These are phyloP conservation scores for Myxozyma lipomycoides DNA, from an alignment of 805 yeast genomes.

Conservation along the genomic window DNA sequence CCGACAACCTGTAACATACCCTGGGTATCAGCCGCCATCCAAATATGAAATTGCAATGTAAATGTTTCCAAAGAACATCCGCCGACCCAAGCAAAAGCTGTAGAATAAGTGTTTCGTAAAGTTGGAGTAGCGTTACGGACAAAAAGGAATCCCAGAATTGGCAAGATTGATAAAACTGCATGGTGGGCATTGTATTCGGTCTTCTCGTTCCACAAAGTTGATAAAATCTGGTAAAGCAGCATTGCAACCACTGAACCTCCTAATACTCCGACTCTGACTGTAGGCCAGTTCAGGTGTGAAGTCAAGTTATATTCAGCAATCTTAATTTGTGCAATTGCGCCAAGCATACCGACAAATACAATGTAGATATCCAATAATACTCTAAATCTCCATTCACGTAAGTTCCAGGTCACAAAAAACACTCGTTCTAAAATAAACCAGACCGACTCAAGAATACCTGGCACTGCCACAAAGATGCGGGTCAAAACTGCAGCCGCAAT, in stretches of 20 bases:
- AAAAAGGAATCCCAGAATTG: constrained; percentile 27
- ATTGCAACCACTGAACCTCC: constrained; percentile 19
- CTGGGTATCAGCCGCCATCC: constrained; percentile 32
- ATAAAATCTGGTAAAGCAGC: constrained; percentile 10
- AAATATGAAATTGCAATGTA: constrained; percentile 31
- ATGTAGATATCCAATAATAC: constrained; percentile 28
- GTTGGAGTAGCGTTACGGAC: constrained; percentile 25
- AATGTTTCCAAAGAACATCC: constrained; percentile 31
- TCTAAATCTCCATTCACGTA: constrained; percentile 32
- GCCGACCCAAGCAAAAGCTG: constrained; percentile 30
- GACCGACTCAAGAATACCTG: constrained; percentile 26
- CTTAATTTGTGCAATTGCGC: constrained; percentile 26
- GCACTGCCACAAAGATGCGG: constrained; percentile 17
- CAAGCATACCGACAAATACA: constrained; percentile 31
- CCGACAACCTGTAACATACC: constrained; percentile 22
- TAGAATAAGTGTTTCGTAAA: constrained; percentile 26
- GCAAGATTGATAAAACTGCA: constrained; percentile 21
- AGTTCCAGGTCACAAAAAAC: constrained; percentile 29
- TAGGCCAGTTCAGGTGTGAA: constrained; percentile 21
- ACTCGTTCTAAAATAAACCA: constrained; percentile 24
- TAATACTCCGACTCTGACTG: constrained; percentile 12
- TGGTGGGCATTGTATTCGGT: constrained; percentile 25
- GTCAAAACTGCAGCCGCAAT: constrained; percentile 13
- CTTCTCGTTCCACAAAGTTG: constrained; percentile 17
- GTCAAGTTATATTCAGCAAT: constrained; percentile 14